These are phyloP conservation scores for Fomitopsis schrenkii DNA, from an alignment of 1,284 basidiomycete species.

Conservation along the genomic window DNA sequence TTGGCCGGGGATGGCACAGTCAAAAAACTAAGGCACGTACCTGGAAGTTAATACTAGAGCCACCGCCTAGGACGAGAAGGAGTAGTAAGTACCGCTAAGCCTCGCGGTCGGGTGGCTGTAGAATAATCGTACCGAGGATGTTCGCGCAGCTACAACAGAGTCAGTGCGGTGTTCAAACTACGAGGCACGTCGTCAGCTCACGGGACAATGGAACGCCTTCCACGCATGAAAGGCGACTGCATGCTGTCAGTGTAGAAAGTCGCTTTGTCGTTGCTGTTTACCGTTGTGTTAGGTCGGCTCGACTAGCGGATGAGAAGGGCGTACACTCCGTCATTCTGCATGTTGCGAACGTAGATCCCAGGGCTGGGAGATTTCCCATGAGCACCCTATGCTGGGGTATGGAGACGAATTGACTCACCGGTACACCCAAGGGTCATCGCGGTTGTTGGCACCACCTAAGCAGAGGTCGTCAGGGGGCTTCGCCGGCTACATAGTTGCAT, in stretches of 20 bases:
- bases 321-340: conserved; percentile 65
- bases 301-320: conserved; percentile 13
- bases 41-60: conserved; percentile 65
- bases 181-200: conserved; percentile 28
- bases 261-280: conserved; percentile 62
- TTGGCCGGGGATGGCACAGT: background rate
- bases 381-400: background rate
- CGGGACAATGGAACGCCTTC: conserved; percentile 64
- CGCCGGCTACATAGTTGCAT: background rate
- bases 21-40: conserved; percentile 20
- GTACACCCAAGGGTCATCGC: conserved; percentile 74
- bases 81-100: background rate
- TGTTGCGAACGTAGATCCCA: conserved; percentile 65
- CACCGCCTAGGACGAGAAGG: conserved; percentile 34
- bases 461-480: background rate
- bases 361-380: conserved; percentile 34
- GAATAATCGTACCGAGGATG: conserved; percentile 45
- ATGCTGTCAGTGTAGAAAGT: conserved; percentile 65
- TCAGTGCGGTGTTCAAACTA: background rate
- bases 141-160: conserved; percentile 50
- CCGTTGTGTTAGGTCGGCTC: background rate
- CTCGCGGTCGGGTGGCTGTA: too few relatives aligned
- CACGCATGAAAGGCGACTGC: conserved; percentile 54
- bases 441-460: conserved; percentile 62
- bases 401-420: conserved; percentile 27